Conservation (phyloP, 768 basidiomycete genomes). For the Pleurotus tuber-regium region DNA sequence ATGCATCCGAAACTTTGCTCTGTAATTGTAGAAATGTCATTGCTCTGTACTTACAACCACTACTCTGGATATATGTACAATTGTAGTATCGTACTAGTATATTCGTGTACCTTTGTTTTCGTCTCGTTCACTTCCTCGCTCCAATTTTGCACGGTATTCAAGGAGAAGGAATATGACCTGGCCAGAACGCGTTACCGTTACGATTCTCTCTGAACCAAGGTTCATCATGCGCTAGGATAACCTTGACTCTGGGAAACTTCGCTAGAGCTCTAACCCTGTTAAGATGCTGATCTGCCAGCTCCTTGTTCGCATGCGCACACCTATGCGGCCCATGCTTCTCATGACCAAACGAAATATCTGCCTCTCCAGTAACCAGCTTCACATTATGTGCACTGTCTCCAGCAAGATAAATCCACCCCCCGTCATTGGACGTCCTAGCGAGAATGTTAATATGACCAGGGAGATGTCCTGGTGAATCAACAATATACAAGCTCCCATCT, state of each 20-base stretch:
- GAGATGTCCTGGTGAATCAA: slow-evolving; percentile 58
- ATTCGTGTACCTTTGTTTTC: too few relatives aligned
- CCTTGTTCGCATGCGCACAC: slow-evolving; percentile 45
- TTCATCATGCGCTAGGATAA: slow-evolving; percentile 53
- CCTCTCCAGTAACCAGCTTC: slow-evolving; percentile 45
- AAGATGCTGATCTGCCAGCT: slow-evolving; percentile 40
- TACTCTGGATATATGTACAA: too few relatives aligned
- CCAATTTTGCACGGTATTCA: too few relatives aligned
- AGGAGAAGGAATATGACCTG: slow-evolving; percentile 27
- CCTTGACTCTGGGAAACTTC: slow-evolving; percentile 34
- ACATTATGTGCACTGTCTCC: slow-evolving; percentile 58
- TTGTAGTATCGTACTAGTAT: too few relatives aligned
- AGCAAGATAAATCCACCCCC: slow-evolving; percentile 54
- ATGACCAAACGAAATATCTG: slow-evolving; percentile 29
- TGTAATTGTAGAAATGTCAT: too few relatives aligned
- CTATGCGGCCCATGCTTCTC: slow-evolving; percentile 21
- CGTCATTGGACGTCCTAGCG: slow-evolving; percentile 49
- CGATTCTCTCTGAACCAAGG: slow-evolving; percentile 49
- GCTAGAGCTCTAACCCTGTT: slow-evolving; percentile 35
- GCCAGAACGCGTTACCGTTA: slow-evolving; percentile 40
- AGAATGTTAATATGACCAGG: slow-evolving; percentile 54
- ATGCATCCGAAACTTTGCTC: too few relatives aligned
- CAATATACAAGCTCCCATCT: slow-evolving; percentile 57
- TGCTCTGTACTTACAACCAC: too few relatives aligned
- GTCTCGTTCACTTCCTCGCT: too few relatives aligned